These are phyloP conservation scores for Linnemannia elongata DNA, from an alignment of 192 early-diverging fungal genomes.

Conservation along the genomic window DNA sequence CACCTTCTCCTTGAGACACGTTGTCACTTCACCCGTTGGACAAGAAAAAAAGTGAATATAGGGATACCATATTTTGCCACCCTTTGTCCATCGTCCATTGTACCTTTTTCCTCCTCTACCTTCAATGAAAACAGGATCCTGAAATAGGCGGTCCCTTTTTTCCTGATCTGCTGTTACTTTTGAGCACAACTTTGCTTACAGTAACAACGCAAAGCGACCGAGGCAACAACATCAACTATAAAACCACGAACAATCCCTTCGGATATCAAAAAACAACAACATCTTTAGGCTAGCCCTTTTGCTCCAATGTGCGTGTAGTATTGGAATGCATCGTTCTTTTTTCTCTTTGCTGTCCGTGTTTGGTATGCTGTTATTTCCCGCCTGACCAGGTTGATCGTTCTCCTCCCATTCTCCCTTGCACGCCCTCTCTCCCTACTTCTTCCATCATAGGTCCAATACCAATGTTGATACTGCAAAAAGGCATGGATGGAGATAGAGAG, in stretches of 20 bases:
- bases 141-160: background rate
- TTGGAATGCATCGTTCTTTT: background rate
- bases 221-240: background rate
- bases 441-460: background rate
- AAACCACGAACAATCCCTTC: background rate
- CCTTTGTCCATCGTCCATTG: background rate
- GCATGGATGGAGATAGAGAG: background rate
- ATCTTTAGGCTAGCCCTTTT: background rate
- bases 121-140: background rate
- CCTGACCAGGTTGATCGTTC: background rate
- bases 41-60: background rate
- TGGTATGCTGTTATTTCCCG: background rate
- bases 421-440: background rate
- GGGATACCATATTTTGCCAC: background rate
- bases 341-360: background rate
- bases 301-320: background rate
- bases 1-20: background rate
- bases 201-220: background rate
- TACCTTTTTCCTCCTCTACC: background rate
- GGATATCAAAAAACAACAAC: background rate
- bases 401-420: background rate
- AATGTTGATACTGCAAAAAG: background rate
- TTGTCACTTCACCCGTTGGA: background rate
- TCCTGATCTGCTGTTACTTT: background rate
- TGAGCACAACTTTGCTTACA: constrained; percentile 1